Base-by-base conservation (phyloP, 2,329 filamentous ascomycete species). In the Cladophialophora chaetospira region DNA sequence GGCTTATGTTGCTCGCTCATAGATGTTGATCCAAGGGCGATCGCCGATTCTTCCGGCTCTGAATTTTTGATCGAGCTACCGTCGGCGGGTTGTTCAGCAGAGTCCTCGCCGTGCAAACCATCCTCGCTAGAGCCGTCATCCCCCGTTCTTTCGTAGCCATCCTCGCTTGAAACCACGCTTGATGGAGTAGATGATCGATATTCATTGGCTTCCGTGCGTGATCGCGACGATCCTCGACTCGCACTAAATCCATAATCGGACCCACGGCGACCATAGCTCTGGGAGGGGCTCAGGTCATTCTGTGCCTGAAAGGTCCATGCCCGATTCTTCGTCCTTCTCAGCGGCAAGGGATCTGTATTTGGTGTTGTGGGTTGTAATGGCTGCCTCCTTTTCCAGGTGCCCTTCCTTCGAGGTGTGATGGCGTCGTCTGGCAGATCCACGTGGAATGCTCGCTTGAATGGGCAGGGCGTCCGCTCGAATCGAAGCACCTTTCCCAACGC, bases 381-480 rank as follows among this genome's bases (percentile, higher is more conserved):
- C 63, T 77, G 74, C 67, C 81, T 80, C 1, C 87, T 85, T 25
- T 80, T 86, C 85, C 88, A 90, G 11, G 88, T 85, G 62, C 80
- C 83, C 73, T 86, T 88, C 67, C 80, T 85, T 49, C 83, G 75
- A 1, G 86, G 87, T 1, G 82, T 83, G 63, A 82, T 79, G 9
- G 86, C 85, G 55, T 82, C 79, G 65, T 89, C 85, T 0, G 89
- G 89, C 15, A 94, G 75, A 48, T 87, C 81, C 9, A 93, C 85
- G 0, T 84, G 86, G 65, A 95, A 95, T 2, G 82, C 81, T 58
- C 91, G 81, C 66, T 86, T 81, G 70, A 97, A 96, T 0, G 92
- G 92, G 70, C 91, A 96, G 42, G 86, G 82, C 0, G 92, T 96
- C 68, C 89, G 89, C 72, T 97, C 92, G 68, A 94, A 96, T 62